Conservation (phyloP, 306 rosid species). For the barrel medic (Medicago truncatula) region DNA sequence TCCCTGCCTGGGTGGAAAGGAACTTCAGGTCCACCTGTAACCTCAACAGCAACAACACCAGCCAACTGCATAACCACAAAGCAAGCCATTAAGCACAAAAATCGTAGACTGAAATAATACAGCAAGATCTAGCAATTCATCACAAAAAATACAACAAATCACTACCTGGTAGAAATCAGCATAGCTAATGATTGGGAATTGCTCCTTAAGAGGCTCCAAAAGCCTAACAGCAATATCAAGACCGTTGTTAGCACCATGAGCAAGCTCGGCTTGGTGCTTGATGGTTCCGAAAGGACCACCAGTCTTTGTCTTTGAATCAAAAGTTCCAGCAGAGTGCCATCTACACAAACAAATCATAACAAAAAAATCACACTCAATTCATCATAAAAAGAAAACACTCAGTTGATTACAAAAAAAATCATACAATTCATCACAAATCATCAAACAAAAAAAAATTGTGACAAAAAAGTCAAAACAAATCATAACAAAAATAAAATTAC, state of each 20-base stretch:
- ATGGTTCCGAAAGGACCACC: constrained; percentile 99
- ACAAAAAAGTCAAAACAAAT: no score
- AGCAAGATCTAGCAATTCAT: not conserved
- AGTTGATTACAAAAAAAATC: not conserved
- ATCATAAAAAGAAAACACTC: not conserved
- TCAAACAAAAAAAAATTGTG: no score
- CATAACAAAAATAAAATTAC: no score
- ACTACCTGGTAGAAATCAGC: constrained; percentile 93
- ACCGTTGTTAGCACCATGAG: constrained; percentile 84
- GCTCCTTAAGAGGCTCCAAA: constrained; percentile 85
- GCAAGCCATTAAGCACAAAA: not conserved
- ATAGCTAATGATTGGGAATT: constrained; percentile 70
- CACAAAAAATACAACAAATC: not conserved
- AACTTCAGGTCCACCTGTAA: constrained; percentile 94
- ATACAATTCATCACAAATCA: not conserved
- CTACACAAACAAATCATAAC: constrained; percentile 40
- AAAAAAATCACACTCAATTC: not conserved
- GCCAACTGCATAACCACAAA: constrained; percentile 58
- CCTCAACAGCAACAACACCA: constrained; percentile 93
- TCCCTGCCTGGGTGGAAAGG: constrained; percentile 97
- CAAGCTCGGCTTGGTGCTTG: constrained; percentile 59
- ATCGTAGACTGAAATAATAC: accelerated
- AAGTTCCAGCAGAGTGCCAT: constrained; percentile 99
- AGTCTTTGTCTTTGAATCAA: constrained; percentile 62
- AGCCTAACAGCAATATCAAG: constrained; percentile 92